These are phyloP conservation scores for Ceratocystiopsis brevicomis DNA, from an alignment of 2,329 filamentous ascomycete species.

Conservation along the genomic window DNA sequence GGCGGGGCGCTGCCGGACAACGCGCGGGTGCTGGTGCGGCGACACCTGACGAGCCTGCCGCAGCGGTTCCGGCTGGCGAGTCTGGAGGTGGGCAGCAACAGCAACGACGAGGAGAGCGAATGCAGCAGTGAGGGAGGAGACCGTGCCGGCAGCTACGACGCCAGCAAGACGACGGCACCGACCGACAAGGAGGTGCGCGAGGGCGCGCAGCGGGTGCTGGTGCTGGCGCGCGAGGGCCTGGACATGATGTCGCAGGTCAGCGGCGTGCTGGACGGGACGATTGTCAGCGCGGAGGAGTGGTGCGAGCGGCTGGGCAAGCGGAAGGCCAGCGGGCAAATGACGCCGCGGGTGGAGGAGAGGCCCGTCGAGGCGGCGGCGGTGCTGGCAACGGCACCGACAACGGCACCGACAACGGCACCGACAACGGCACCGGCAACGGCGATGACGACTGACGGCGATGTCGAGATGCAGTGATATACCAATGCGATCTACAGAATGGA, in stretches of 20 bases:
- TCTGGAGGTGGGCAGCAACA: conserved; percentile 12
- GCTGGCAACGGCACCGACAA: too few species aligned
- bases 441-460: background rate
- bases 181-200: conserved; percentile 23
- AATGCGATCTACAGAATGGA: background rate
- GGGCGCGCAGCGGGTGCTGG: conserved; percentile 57
- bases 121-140: background rate
- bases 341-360: too few species aligned
- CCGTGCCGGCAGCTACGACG: background rate
- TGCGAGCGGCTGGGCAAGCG: conserved; percentile 51
- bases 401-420: too few species aligned
- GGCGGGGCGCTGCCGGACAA: conserved; percentile 86
- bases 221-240: conserved; percentile 74
- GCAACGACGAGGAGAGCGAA: background rate
- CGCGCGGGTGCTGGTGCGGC: conserved; percentile 61
- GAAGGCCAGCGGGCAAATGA: too few species aligned
- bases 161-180: conserved; percentile 9
- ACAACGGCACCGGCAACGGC: background rate
- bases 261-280: conserved; percentile 70
- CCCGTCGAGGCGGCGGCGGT: too few species aligned
- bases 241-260: conserved; percentile 92
- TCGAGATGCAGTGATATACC: conserved; percentile 1
- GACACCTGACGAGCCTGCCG: conserved; percentile 68
- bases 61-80: conserved; percentile 57
- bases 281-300: conserved; percentile 83